Conservation (phyloP, 768 basidiomycete genomes). For the Trametes gibbosa region DNA sequence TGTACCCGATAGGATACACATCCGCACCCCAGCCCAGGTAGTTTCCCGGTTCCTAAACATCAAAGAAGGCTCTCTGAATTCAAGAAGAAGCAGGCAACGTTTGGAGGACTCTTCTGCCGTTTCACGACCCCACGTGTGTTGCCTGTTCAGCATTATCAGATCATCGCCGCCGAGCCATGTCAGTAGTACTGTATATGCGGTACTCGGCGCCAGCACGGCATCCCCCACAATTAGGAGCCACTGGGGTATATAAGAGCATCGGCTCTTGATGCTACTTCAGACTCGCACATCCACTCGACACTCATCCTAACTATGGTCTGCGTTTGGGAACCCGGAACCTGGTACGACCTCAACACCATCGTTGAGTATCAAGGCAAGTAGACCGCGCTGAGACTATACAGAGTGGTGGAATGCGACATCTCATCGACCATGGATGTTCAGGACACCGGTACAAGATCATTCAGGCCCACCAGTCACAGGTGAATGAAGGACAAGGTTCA, state of each 20-base stretch:
- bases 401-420: not conserved
- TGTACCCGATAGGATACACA: no score
- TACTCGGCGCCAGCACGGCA: slow-evolving; percentile 8
- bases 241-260: slow-evolving; percentile 9
- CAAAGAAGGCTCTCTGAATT: not conserved
- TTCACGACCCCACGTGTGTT: not conserved
- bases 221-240: not conserved
- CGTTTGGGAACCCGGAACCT: slow-evolving; percentile 61
- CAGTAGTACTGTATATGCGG: slow-evolving; percentile 1
- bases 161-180: slow-evolving; percentile 6
- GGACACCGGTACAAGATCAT: slow-evolving; percentile 66
- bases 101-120: not conserved
- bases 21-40: no score
- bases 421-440: slow-evolving; percentile 22
- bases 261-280: not conserved
- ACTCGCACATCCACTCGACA: not conserved
- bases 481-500: slow-evolving; percentile 21
- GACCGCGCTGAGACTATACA: not conserved
- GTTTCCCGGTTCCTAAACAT: not conserved
- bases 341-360: slow-evolving; percentile 52
- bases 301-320: slow-evolving; percentile 19
- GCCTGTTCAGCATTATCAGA: slow-evolving; percentile 11
- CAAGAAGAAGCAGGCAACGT: not conserved
- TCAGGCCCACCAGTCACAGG: slow-evolving; percentile 70
- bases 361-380: slow-evolving; percentile 55